Percentiles rank a stretch among this genome's conserved stretches.
Evolutionary conservation across 495 filamentous ascomycete species (phyloP).

Genomic region (Lasiosphaeris hirsuta): DNA sequence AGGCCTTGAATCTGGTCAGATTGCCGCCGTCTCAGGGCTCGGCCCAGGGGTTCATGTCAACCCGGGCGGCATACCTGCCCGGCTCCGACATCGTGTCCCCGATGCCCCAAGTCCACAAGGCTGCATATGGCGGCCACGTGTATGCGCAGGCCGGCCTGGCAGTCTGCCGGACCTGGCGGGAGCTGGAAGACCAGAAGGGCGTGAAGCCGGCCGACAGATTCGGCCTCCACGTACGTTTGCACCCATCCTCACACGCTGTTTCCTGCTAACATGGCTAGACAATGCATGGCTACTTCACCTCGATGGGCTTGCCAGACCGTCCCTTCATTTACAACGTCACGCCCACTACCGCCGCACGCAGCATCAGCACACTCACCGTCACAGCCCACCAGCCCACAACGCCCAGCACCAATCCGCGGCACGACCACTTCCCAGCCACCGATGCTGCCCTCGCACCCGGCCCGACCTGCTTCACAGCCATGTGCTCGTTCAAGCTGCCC

Average conservation of each 20-base stretch:
- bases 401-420: constrained; percentile 27
- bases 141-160: constrained; percentile 64
- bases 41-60: constrained; percentile 38
- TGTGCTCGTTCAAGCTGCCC: constrained; percentile 59
- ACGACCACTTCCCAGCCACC: constrained; percentile 31
- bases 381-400: constrained; percentile 48
- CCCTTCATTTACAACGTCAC: constrained; percentile 61
- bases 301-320: constrained; percentile 46
- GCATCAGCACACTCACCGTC: constrained; percentile 59
- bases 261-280: constrained; percentile 41
- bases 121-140: constrained; percentile 63
- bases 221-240: constrained; percentile 56
- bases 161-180: constrained; percentile 48
- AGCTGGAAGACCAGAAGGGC: constrained; percentile 35
- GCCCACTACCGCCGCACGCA: constrained; percentile 51
- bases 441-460: constrained; percentile 38
- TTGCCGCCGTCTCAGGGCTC: constrained; percentile 23
- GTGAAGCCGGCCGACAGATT: constrained; percentile 27
- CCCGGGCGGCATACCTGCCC: constrained; percentile 30
- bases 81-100: constrained; percentile 6
- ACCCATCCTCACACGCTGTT: neutral
- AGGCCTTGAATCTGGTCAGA: constrained; percentile 33
- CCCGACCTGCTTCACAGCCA: constrained; percentile 56
- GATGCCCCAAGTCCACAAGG: constrained; percentile 15
- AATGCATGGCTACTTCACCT: constrained; percentile 66